Percentiles rank a stretch among this genome's conserved stretches.
Evolutionary conservation across 192 early-diverging fungal genomes (phyloP).

Genomic region (Entophlyctis luteolus): DNA sequence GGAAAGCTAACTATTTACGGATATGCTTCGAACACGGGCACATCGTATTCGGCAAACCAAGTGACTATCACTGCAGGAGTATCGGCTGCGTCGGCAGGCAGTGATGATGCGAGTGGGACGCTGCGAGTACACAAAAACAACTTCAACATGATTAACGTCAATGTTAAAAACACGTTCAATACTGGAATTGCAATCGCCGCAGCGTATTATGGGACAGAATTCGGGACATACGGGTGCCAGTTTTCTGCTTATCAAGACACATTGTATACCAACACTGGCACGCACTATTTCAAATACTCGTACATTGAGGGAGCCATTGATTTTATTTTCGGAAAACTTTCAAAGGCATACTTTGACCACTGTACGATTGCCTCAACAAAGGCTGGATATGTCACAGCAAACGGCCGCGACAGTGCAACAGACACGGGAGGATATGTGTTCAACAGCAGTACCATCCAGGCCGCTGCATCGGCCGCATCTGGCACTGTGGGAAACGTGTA

Average conservation of each 20-base stretch:
- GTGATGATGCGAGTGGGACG: not conserved
- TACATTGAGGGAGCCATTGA: conserved; percentile 13
- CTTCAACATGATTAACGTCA: conserved; percentile 10
- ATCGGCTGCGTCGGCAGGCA: not conserved
- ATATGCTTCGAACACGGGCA: not conserved
- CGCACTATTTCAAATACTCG: conserved; percentile 5
- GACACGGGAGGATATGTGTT: conserved; percentile 7
- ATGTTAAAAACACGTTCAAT: conserved; percentile 12
- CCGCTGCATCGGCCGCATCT: not conserved
- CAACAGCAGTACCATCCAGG: conserved; percentile 1
- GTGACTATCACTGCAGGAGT: not conserved
- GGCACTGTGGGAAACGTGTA: not conserved
- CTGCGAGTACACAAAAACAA: not conserved
- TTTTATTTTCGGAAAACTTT: conserved; percentile 15
- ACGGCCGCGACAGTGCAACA: not conserved
- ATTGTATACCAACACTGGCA: not conserved
- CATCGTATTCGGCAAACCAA: not conserved
- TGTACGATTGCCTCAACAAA: not conserved
- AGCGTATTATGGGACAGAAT: not conserved
- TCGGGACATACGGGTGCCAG: conserved; percentile 3
- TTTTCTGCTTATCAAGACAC: not conserved
- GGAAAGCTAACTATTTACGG: not conserved
- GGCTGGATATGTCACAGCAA: conserved; percentile 5
- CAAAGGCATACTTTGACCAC: conserved; percentile 6
- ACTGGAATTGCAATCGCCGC: not conserved